Percentiles rank a stretch among this genome's conserved stretches.
phyloP scores from a whole-genome alignment of 495 filamentous ascomycete genomes.

The Penicillium alfredii region DNA sequence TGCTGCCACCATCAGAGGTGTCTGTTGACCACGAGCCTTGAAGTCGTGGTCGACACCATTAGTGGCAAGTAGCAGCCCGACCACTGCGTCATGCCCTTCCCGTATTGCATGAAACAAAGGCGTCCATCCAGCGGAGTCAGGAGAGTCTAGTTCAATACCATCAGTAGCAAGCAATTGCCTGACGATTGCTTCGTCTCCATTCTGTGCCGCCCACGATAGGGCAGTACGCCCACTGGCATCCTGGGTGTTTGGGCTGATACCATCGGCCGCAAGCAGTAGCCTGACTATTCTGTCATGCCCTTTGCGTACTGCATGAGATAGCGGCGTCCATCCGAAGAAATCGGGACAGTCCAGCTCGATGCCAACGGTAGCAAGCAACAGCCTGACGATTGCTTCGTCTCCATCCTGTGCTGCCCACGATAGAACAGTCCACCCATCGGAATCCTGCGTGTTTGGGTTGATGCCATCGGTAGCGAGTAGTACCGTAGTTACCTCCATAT shows the following conservation, averaged over 20 bases:
- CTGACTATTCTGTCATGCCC: slow-evolving; percentile 20
- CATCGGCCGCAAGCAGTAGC: slow-evolving; percentile 10
- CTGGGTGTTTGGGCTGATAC: slow-evolving; percentile 6
- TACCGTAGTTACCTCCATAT: slow-evolving; percentile 15
- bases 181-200: neutral
- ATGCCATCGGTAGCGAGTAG: slow-evolving; percentile 9
- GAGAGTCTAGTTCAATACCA: neutral
- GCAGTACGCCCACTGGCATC: slow-evolving; percentile 17
- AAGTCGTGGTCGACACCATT: slow-evolving; percentile 7
- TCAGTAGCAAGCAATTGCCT: neutral
- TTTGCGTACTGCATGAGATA: slow-evolving; percentile 18
- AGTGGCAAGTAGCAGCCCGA: slow-evolving; percentile 1
- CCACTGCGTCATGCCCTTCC: neutral
- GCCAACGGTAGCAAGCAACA: neutral
- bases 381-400: neutral
- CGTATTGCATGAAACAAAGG: neutral
- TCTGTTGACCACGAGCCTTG: neutral
- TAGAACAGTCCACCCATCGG: slow-evolving; percentile 14
- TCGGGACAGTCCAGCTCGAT: neutral
- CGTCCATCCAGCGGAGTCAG: neutral
- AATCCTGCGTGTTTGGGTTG: slow-evolving; percentile 13
- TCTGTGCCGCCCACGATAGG: slow-evolving; percentile 9
- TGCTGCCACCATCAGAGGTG: neutral
- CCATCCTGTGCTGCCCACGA: slow-evolving; percentile 5
- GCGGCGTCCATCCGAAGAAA: slow-evolving; percentile 13